Evolutionary conservation across 495 filamentous ascomycete genomes (phyloP), one percentile per base, ranked within the genome.

Genomic region (Podospora appendiculata): DNA sequence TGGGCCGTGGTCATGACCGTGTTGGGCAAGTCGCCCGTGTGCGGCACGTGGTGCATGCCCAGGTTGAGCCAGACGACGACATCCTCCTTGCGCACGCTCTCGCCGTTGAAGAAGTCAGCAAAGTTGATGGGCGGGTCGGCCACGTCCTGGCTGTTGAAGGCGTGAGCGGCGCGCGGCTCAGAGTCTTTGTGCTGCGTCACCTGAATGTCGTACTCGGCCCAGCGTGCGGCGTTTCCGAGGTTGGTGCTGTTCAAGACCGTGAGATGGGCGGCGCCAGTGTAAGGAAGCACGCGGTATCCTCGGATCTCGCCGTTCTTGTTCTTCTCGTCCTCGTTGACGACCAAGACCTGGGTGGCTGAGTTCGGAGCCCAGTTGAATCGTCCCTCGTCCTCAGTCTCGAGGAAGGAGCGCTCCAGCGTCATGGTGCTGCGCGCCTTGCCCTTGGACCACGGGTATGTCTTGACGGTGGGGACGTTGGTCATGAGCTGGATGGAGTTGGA

Each of bases 1-100:
- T 74, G 70, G 8, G 75, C 67, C 12, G 71, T 74, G 12, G 73
- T 76, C 59, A 73, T 66, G 38, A 78, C 66, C 0, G 76, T 79
- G 58, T 79, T 79, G 41, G 78, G 79, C 6, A 80, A 57, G 51
- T 82, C 79, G 32, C 72, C 73, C 11, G 77, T 73, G 59, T 80
- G 72, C 13, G 80, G 79, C 17, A 82, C 60, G 57, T 82, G 80
- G 56, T 83, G 78, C 68, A 77, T 80, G 14, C 79, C 79, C 8
- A 83, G 62, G 55, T 80, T 79, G 57, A 80, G 70, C 64, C 71
- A 77, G n/a, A 78, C 41, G 39, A 78, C 74, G 43, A 84, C 49
- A 57, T 82, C 81, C 55, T 79, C 78, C 59, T 81, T 72, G 32
- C 67, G 61, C 32, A 82, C 61, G 16, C 38, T 58, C 61, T 83